Base-by-base conservation (phyloP, 2,329 filamentous ascomycete genomes). In the Dryadomyces quercus-mongolicae region DNA sequence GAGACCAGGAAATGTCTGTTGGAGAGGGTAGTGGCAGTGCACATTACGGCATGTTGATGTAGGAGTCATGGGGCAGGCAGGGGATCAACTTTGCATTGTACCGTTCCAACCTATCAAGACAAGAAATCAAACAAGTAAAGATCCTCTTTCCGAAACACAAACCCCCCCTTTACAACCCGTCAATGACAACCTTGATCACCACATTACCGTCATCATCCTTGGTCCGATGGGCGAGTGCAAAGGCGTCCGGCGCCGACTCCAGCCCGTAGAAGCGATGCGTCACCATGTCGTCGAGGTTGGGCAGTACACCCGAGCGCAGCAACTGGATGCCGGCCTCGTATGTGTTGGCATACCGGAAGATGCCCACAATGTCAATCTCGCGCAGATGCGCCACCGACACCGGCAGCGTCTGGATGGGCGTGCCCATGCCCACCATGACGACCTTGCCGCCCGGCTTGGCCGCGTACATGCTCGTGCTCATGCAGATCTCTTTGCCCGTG, bases 361-460 rank as follows among this genome's bases (percentile, higher is more conserved):
- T 82, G 38, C 85, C 85, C n/a, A 88, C 69, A 36, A 90, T 84
- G 64, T 90, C 86, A 46, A 90, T 82, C 68, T 91, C 86, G 42
- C 85, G 78, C 31, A 88, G 71, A 43, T 86, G 84, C 3, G 85
- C 85, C 5, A 84, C 82, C 8, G 82, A 86, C 48, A 91, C 71
- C 1, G 85, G 85, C 1, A 90, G 73, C 0, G 84, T 88, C 66
- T 89, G 85, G 52, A 88, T 78, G 0, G 86, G 85, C 5, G 80
- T 86, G 42, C 86, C 86, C 86, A 90, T 90, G 53, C 86, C 86
- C 22, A 91, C 85, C 66, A 90, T 82, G 66, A 90, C 76, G 50
- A 89, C 74, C 61, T 83, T 84, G 18, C 86, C 86, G 25, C 86
- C 86, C 0, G 85, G 75, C 55, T 76, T 76, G 10, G 85, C 83